Conservation (phyloP, 371 early-diverging fungal species). For the Apophysomyces sp. region DNA sequence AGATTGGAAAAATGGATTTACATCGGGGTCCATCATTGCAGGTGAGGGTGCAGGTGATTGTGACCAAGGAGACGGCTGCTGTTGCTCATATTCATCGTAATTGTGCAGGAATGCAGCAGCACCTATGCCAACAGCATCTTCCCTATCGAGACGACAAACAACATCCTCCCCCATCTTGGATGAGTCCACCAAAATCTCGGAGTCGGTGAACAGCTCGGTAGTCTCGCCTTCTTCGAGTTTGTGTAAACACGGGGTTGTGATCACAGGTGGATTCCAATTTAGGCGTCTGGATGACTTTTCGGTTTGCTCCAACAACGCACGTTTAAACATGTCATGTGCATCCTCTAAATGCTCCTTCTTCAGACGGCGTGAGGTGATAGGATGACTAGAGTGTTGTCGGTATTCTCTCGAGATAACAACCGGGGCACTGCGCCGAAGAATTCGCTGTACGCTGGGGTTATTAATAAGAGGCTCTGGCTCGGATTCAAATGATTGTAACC, state of each 20-base stretch:
- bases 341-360: constrained; percentile 26
- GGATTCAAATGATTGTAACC: constrained; percentile 55
- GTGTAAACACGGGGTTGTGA: constrained; percentile 37
- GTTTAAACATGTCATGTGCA: constrained; percentile 31
- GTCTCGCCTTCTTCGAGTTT: constrained; percentile 23
- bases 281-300: constrained; percentile 18
- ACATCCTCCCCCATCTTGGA: constrained; percentile 2
- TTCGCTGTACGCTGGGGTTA: constrained; percentile 49
- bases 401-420: constrained; percentile 61
- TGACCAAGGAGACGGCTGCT: constrained; percentile 60
- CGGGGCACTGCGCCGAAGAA: constrained; percentile 48
- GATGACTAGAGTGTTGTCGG: constrained; percentile 26
- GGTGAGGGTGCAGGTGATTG: constrained; percentile 67
- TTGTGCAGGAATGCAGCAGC: constrained; percentile 24
- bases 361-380: constrained; percentile 9
- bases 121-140: constrained; percentile 25
- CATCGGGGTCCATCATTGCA: constrained; percentile 58
- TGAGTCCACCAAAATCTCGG: constrained; percentile 36
- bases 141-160: constrained; percentile 16
- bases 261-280: constrained; percentile 24
- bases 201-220: constrained; percentile 3
- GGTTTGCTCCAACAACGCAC: constrained; percentile 34
- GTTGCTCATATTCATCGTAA: constrained; percentile 51
- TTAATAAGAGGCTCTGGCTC: constrained; percentile 55
- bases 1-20: constrained; percentile 61